Evolutionary conservation across 176 grass and related monocot genomes (phyloP).

Genomic region (Chloris gayana): DNA sequence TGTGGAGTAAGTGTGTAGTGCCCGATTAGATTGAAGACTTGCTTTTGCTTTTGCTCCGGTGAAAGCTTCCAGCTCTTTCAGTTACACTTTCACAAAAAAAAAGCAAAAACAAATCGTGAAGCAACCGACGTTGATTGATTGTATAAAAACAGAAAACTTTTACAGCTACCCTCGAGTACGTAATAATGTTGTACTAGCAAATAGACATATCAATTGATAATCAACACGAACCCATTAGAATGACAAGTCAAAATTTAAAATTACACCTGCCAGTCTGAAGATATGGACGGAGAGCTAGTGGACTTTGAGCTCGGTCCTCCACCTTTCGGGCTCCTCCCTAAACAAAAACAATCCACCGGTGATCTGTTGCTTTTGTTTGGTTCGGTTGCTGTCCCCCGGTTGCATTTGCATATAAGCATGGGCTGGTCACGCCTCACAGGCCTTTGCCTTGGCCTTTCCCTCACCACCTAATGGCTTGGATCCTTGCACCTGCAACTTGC

Average conservation of each 20-base stretch:
- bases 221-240: too few species aligned
- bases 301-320: neutral
- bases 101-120: too few species aligned
- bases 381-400: slow-evolving; percentile 27
- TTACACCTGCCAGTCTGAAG: neutral
- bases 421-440: slow-evolving; percentile 23
- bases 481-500: slow-evolving; percentile 38
- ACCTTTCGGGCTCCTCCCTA: slow-evolving; percentile 1
- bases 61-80: too few species aligned
- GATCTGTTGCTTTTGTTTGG: slow-evolving; percentile 2
- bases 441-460: slow-evolving; percentile 35
- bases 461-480: slow-evolving; percentile 30
- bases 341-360: slow-evolving; percentile 10
- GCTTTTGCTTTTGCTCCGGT: neutral
- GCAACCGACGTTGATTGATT: too few species aligned
- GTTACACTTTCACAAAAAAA: too few species aligned
- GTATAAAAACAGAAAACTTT: too few species aligned
- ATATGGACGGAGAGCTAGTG: neutral
- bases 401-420: slow-evolving; percentile 31
- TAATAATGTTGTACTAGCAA: too few species aligned
- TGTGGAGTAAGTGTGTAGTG: neutral
- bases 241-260: too few species aligned
- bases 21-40: neutral
- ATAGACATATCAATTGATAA: too few species aligned
- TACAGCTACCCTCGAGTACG: too few species aligned